These are phyloP conservation scores for Neocallimastix lanati DNA, from an alignment of 192 early-diverging fungal species.

Conservation along the genomic window DNA sequence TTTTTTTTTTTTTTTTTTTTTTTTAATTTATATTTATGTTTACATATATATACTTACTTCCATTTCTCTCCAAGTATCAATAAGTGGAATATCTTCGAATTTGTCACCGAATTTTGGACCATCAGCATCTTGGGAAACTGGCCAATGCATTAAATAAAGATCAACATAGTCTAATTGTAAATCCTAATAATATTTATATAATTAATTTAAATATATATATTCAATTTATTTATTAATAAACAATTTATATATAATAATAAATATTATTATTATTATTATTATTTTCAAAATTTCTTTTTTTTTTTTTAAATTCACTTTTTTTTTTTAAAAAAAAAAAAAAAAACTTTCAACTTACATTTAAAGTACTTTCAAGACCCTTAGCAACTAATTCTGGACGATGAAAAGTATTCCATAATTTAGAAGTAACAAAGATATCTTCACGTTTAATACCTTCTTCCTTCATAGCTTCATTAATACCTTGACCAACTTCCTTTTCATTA, in stretches of 20 bases:
- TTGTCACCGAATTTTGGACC: slow-evolving; percentile 1
- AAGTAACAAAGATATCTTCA: slow-evolving; percentile 57
- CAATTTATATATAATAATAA: too few species aligned
- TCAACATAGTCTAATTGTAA: slow-evolving; percentile 61
- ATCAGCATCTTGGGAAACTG: slow-evolving; percentile 37
- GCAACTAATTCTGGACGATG: slow-evolving; percentile 4
- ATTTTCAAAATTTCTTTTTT: too few species aligned
- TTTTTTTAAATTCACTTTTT: too few species aligned
- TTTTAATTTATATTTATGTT: neutral
- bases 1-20: too few species aligned
- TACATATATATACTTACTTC: slow-evolving; percentile 23
- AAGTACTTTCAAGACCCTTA: slow-evolving; percentile 39
- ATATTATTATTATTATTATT: too few species aligned
- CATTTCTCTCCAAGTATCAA: slow-evolving; percentile 66
- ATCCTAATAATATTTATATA: too few species aligned
- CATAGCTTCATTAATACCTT: slow-evolving; percentile 35
- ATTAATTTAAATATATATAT: too few species aligned
- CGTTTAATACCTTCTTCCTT: slow-evolving; percentile 26
- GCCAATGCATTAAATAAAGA: slow-evolving; percentile 75
- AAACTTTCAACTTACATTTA: too few species aligned
- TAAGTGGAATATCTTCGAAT: slow-evolving; percentile 20
- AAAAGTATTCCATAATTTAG: too few species aligned
- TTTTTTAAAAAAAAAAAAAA: too few species aligned
- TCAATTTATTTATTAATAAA: too few species aligned
- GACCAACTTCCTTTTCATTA: slow-evolving; percentile 66